phyloP scores from a whole-genome alignment of 2,329 filamentous ascomycete genomes.

The Arthrobotrys megalospora region DNA sequence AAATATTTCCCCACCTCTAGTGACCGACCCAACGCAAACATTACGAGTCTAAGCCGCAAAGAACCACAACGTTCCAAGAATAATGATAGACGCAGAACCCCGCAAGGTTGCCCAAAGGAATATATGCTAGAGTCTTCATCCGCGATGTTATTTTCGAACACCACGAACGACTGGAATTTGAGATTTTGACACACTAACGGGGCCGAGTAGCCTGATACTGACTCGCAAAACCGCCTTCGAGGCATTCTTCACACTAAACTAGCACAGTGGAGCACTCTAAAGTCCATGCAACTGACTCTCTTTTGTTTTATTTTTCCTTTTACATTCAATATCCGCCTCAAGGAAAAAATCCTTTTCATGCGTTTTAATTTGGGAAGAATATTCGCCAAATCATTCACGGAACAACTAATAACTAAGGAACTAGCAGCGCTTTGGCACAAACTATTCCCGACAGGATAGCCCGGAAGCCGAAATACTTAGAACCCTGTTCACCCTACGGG shows the following conservation, averaged over 20 bases:
- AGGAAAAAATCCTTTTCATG: neutral
- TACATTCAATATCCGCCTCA: slow-evolving; percentile 10
- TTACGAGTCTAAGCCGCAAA: slow-evolving; percentile 58
- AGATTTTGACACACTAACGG: slow-evolving; percentile 44
- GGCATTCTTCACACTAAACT: neutral
- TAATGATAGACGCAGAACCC: slow-evolving; percentile 41
- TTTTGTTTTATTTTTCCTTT: slow-evolving; percentile 7
- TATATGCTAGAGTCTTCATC: slow-evolving; percentile 20
- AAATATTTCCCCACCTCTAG: slow-evolving; percentile 39
- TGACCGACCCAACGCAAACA: slow-evolving; percentile 30
- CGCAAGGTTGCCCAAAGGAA: slow-evolving; percentile 45
- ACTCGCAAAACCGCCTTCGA: slow-evolving; percentile 27
- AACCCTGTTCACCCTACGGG: slow-evolving; percentile 19
- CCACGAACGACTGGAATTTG: slow-evolving; percentile 41
- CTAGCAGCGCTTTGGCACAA: slow-evolving; percentile 15
- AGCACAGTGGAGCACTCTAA: neutral
- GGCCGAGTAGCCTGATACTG: slow-evolving; percentile 32
- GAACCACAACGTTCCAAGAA: slow-evolving; percentile 45
- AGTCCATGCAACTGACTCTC: neutral
- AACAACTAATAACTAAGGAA: slow-evolving; percentile 5
- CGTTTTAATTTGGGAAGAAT: slow-evolving; percentile 48
- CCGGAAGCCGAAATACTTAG: neutral
- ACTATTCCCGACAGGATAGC: slow-evolving; percentile 1
- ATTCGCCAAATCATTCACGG: slow-evolving; percentile 28
- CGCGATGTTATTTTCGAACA: slow-evolving; percentile 48